These are phyloP conservation scores for Pichia membranifaciens DNA, from an alignment of 805 yeast species.

Conservation along the genomic window DNA sequence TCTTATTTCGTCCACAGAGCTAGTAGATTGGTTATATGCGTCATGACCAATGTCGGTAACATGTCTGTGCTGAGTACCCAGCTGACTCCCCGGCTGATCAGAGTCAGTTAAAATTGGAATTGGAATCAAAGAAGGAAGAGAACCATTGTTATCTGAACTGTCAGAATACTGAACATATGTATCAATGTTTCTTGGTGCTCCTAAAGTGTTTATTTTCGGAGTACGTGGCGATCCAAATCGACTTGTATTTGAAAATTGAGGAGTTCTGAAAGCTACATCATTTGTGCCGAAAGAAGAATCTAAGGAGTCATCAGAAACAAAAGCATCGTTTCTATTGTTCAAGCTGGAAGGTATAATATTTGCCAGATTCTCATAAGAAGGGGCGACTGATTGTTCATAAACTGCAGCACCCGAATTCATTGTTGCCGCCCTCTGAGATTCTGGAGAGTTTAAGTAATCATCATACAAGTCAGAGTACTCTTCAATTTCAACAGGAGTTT, in stretches of 20 bases:
- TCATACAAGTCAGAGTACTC: constrained; percentile 27
- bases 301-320: constrained; percentile 8
- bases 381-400: constrained; percentile 10
- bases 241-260: not conserved
- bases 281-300: constrained; percentile 9
- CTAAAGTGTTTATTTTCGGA: not conserved
- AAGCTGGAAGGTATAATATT: constrained; percentile 1
- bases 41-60: not conserved
- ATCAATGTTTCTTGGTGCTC: not conserved
- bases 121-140: not conserved
- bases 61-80: not conserved
- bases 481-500: constrained; percentile 10
- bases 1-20: not conserved
- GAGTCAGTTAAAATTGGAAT: not conserved
- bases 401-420: constrained; percentile 11
- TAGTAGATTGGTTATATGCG: not conserved
- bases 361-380: constrained; percentile 2
- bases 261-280: constrained; percentile 1
- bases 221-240: constrained; percentile 5
- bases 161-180: not conserved
- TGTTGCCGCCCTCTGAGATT: constrained; percentile 2
- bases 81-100: not conserved
- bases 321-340: not conserved
- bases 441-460: constrained; percentile 21
- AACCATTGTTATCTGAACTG: not conserved